Evolutionary conservation across 306 rosid species (phyloP), one percentile per base, ranked within the genome.

Genomic region (Pterocarpus santalinus): DNA sequence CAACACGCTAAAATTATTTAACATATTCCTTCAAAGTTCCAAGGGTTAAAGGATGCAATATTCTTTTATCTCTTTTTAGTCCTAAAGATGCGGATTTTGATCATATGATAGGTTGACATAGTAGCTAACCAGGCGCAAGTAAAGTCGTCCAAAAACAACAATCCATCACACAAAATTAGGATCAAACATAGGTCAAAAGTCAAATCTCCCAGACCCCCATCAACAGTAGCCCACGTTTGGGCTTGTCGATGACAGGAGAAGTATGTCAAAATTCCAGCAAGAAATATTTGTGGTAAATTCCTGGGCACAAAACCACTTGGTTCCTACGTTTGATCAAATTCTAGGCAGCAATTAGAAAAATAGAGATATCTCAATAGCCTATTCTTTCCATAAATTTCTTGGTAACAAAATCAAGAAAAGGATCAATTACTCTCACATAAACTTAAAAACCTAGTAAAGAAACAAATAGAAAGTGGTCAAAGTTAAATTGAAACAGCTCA

Each of bases 381-480:
- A 13, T 7, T 73, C 53, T 12, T 16, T 56, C 65, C 28, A 16
- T 43, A 55, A 56, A 38, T 73, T 57, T 73, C 2, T 5, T 11
- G 56, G 57, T 22, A 39, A 47, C 51, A 63, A 76, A 66, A 55
- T n/a, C 32, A 44, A 6, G 43, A 69, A 58, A 79, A 58, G 14
- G 36, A 62, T 17, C 41, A 61, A 36, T 49, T 17, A 72, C 32
- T 13, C 35, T 28, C 56, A 9, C 11, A 30, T 7, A 47, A 71
- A 35, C 72, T 44, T 67, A 12, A 70, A 78, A 69, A n/a, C 5
- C 67, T 11, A 4, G 3, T 4, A 2, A 51, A 51, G 57, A 13
- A 51, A 60, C 10, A 60, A 17, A 39, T 4, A 44, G 17, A 10
- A 71, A 17, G 5, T 9, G 32, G 66, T 1, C 7, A 34, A 51